phyloP scores from a whole-genome alignment of 2,329 filamentous ascomycete species.

The Aspergillus udagawae region DNA sequence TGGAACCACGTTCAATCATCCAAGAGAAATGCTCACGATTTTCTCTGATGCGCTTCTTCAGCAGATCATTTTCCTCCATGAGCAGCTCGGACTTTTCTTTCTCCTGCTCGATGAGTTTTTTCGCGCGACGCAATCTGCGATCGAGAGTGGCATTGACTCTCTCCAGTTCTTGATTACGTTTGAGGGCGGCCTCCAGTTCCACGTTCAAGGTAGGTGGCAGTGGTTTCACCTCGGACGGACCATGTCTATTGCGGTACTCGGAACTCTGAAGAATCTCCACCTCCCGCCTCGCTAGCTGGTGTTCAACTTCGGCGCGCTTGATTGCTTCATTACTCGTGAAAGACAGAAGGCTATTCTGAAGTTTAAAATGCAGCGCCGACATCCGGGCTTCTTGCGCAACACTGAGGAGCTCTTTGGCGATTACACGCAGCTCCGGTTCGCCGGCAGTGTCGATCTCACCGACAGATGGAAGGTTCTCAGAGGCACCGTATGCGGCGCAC shows the following conservation, averaged over 20 bases:
- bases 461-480: conserved; percentile 43
- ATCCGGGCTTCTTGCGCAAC: conserved; percentile 67
- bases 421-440: conserved; percentile 50
- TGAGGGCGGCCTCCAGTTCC: conserved; percentile 58
- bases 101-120: conserved; percentile 72
- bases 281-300: conserved; percentile 84
- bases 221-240: conserved; percentile 46
- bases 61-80: conserved; percentile 69
- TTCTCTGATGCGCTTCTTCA: conserved; percentile 80
- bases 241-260: conserved; percentile 63
- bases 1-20: conserved; percentile 70
- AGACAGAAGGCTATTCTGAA: conserved; percentile 79
- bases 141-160: conserved; percentile 63
- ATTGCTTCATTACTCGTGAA: conserved; percentile 81
- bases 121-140: conserved; percentile 66
- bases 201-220: conserved; percentile 36
- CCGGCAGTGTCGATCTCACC: conserved; percentile 52
- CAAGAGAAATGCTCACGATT: conserved; percentile 82
- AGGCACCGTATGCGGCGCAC: conserved; percentile 39
- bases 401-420: conserved; percentile 51
- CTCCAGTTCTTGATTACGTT: conserved; percentile 61
- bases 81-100: conserved; percentile 68
- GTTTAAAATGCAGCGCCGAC: conserved; percentile 82
- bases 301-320: conserved; percentile 83
- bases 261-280: conserved; percentile 76